Conservation (phyloP, 192 early-diverging fungal genomes). For the Allomyces arbusculus region DNA sequence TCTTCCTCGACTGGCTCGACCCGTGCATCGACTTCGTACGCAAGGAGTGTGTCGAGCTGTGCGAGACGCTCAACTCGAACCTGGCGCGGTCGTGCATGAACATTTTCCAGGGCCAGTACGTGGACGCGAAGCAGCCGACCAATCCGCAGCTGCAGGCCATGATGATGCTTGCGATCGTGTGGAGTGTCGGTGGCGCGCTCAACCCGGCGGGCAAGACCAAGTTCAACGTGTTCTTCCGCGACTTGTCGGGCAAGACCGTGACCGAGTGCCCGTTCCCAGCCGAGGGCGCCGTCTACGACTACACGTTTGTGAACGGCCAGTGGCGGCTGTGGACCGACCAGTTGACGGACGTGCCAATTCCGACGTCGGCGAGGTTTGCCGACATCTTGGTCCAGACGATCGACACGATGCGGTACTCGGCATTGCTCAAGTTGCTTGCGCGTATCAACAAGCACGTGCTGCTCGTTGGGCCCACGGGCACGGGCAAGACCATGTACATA, state of each 20-base stretch:
- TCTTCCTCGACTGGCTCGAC: constrained; percentile 24
- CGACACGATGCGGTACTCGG: constrained; percentile 93
- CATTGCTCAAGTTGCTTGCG: constrained; percentile 80
- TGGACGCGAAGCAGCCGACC: constrained; percentile 10
- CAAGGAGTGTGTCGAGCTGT: constrained; percentile 25
- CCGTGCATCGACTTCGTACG: constrained; percentile 22
- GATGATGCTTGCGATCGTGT: not conserved
- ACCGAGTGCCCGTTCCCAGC: constrained; percentile 47
- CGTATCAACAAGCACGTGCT: constrained; percentile 84
- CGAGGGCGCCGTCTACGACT: constrained; percentile 70
- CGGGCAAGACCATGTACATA: constrained; percentile 98
- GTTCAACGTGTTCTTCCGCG: constrained; percentile 49
- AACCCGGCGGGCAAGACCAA: constrained; percentile 26
- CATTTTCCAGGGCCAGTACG: constrained; percentile 27
- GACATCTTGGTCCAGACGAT: constrained; percentile 96
- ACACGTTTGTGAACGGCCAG: constrained; percentile 50
- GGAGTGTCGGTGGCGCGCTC: not conserved
- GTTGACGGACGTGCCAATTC: constrained; percentile 84
- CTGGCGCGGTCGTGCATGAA: constrained; percentile 25
- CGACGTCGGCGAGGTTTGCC: constrained; percentile 70
- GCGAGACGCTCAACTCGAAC: constrained; percentile 27
- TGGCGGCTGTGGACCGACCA: constrained; percentile 74
- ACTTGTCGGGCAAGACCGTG: constrained; percentile 51
- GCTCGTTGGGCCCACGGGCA: constrained; percentile 94
- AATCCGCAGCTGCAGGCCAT: not conserved